Conservation (phyloP, 768 basidiomycete genomes). For the Aureoboletus auriporus region DNA sequence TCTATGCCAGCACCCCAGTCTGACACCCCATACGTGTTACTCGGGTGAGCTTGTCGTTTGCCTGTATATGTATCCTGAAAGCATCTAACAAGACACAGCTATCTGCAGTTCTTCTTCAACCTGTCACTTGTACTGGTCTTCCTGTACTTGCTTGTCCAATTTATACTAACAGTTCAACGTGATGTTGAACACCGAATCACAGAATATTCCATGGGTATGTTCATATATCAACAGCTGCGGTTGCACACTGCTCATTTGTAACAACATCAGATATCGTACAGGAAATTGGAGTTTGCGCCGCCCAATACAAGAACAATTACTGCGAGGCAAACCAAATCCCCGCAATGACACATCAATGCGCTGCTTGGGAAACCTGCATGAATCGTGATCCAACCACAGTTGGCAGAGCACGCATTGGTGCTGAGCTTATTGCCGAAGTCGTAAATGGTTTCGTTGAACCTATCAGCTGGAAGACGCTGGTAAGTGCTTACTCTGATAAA, state of each 20-base stretch:
- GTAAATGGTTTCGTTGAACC: constrained; percentile 96
- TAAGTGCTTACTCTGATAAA: constrained; percentile 36
- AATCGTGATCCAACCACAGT: constrained; percentile 87
- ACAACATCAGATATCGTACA: constrained; percentile 71
- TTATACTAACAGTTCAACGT: constrained; percentile 83
- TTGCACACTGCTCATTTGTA: constrained; percentile 18
- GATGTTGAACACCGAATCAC: constrained; percentile 86
- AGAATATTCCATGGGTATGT: constrained; percentile 82
- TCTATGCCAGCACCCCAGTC: constrained; percentile 51
- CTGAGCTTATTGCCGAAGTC: constrained; percentile 93
- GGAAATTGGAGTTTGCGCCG: constrained; percentile 85
- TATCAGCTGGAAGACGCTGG: constrained; percentile 96
- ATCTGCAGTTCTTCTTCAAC: constrained; percentile 95
- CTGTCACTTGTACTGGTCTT: constrained; percentile 76
- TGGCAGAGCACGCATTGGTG: constrained; percentile 85
- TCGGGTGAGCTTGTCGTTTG: constrained; percentile 57
- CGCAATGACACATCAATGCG: constrained; percentile 84
- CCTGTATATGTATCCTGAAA: constrained; percentile 7
- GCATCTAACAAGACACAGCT: constrained; percentile 42
- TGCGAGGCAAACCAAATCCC: constrained; percentile 77
- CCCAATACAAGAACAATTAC: constrained; percentile 76
- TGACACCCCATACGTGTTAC: constrained; percentile 75
- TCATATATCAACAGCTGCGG: constrained; percentile 9
- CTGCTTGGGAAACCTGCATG: constrained; percentile 93
- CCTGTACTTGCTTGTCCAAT: constrained; percentile 80